phyloP scores from a whole-genome alignment of 2,329 filamentous ascomycete species.

The Curvularia sp. region DNA sequence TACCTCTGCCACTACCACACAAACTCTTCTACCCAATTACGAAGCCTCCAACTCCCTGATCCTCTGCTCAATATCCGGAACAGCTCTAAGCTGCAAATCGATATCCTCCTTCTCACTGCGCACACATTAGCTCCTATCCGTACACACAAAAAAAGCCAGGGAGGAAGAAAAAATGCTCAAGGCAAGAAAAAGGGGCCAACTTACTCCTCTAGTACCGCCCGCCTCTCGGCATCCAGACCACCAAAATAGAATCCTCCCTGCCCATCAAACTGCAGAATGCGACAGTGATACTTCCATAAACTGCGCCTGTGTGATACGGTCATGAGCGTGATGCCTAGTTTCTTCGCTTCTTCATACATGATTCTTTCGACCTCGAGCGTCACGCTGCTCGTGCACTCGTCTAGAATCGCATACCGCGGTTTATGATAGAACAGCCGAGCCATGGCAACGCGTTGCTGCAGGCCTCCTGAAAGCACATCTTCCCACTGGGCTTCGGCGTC shows the following conservation, averaged over 20 bases:
- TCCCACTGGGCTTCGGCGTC: slow-evolving; percentile 97
- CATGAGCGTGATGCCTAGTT: slow-evolving; percentile 91
- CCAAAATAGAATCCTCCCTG: slow-evolving; percentile 93
- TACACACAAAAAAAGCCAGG: not conserved
- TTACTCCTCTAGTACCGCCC: slow-evolving; percentile 84
- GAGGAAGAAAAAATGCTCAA: not conserved
- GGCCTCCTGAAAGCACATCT: slow-evolving; percentile 86
- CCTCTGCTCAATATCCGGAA: slow-evolving; percentile 86
- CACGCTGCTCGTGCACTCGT: slow-evolving; percentile 96
- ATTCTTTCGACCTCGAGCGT: slow-evolving; percentile 91
- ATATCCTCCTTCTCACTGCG: slow-evolving; percentile 86
- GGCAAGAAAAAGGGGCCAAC: slow-evolving; percentile 30
- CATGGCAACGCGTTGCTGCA: slow-evolving; percentile 97
- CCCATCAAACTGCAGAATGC: slow-evolving; percentile 95
- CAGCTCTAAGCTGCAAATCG: slow-evolving; percentile 80
- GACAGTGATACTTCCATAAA: slow-evolving; percentile 94
- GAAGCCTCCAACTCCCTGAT: slow-evolving; percentile 73
- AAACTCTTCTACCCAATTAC: not conserved
- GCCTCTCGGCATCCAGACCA: slow-evolving; percentile 82
- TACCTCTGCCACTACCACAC: not conserved
- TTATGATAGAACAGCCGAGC: slow-evolving; percentile 92
- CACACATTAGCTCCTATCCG: slow-evolving; percentile 22
- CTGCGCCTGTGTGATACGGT: slow-evolving; percentile 91
- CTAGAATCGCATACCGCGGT: slow-evolving; percentile 91
- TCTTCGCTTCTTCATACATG: slow-evolving; percentile 98